A percentile compares a stretch with the other conserved stretches of the same genome.
phyloP scores from a whole-genome alignment of 2,329 filamentous ascomycete genomes.

The Xylaria sp. region DNA sequence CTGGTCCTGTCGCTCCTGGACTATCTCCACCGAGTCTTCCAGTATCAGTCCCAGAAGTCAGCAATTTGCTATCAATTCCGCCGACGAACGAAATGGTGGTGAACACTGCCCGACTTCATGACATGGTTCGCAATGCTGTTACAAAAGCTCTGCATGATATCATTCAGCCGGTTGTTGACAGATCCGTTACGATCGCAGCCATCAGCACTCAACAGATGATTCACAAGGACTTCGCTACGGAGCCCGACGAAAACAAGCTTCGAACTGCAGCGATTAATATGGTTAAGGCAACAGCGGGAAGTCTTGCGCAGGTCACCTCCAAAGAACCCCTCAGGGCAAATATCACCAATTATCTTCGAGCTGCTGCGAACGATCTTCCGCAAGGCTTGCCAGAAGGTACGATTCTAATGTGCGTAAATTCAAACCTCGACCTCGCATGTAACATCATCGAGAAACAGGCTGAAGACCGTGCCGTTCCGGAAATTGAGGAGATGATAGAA shows the following conservation, averaged over 20 bases:
- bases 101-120: slow-evolving; percentile 72
- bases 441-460: slow-evolving; percentile 95
- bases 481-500: slow-evolving; percentile 95
- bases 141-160: slow-evolving; percentile 94
- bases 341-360: slow-evolving; percentile 95
- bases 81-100: slow-evolving; percentile 84
- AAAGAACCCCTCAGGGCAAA: slow-evolving; percentile 97
- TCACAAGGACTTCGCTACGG: slow-evolving; percentile 94
- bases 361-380: slow-evolving; percentile 73
- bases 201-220: slow-evolving; percentile 97
- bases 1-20: slow-evolving; percentile 73
- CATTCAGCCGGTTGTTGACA: slow-evolving; percentile 95
- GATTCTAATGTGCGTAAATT: slow-evolving; percentile 98
- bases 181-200: slow-evolving; percentile 96
- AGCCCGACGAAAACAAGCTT: slow-evolving; percentile 87
- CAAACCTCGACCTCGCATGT: slow-evolving; percentile 93
- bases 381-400: slow-evolving; percentile 91
- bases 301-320: slow-evolving; percentile 94
- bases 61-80: slow-evolving; percentile 81
- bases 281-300: slow-evolving; percentile 94
- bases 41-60: slow-evolving; percentile 84
- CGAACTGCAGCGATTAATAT: slow-evolving; percentile 90
- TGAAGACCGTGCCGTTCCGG: slow-evolving; percentile 89
- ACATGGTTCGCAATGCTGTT: slow-evolving; percentile 87
- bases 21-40: slow-evolving; percentile 83